Percentiles rank a stretch among this genome's conserved stretches.
These are phyloP conservation scores for Letharia columbiana DNA, from an alignment of 495 filamentous ascomycete species.

Conservation along the genomic window DNA sequence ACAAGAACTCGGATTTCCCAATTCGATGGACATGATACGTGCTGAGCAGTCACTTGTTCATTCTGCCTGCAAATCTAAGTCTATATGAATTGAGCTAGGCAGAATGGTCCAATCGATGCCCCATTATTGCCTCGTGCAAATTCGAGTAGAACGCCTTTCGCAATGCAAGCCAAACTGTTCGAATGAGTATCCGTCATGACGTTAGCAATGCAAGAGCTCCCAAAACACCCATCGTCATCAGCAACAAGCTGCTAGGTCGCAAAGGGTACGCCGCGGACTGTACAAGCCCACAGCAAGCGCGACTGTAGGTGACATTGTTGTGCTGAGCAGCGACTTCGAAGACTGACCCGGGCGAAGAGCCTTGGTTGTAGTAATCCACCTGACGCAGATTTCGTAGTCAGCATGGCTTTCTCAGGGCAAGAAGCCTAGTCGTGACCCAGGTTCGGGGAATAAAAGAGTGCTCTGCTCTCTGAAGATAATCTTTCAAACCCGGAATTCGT, in stretches of 20 bases:
- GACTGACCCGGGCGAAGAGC: constrained; percentile 66
- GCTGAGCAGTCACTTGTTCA: neutral
- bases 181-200: neutral
- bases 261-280: constrained; percentile 10
- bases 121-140: too few species aligned
- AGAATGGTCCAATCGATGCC: neutral
- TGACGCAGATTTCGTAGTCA: too few species aligned
- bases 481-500: too few species aligned
- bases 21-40: neutral
- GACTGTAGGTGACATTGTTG: constrained; percentile 77
- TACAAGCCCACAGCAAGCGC: constrained; percentile 58
- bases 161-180: neutral
- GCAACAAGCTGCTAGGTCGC: neutral
- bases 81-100: neutral
- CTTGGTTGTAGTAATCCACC: constrained; percentile 76
- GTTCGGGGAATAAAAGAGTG: too few species aligned
- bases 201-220: neutral
- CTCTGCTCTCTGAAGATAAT: too few species aligned
- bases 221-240: neutral
- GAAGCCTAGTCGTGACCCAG: too few species aligned
- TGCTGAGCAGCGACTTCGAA: constrained; percentile 80
- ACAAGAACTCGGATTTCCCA: neutral
- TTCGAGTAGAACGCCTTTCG: neutral
- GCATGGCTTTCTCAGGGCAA: too few species aligned
- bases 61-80: neutral